phyloP scores from a whole-genome alignment of 148 eudicot genomes.

The Talinum fruticosum region DNA sequence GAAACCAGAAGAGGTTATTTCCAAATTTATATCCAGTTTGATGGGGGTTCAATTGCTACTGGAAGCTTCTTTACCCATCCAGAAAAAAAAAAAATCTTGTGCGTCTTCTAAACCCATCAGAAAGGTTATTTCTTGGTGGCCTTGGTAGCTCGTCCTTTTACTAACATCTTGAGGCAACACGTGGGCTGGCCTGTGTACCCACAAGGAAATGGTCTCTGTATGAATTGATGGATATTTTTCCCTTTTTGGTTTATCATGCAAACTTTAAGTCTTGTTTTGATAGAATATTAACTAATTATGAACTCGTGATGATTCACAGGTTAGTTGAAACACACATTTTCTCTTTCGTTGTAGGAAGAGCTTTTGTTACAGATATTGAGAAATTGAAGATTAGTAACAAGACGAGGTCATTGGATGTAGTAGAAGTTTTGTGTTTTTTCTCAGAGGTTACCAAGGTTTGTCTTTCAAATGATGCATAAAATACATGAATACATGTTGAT shows the following conservation, averaged over 20 bases:
- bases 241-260: background rate
- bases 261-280: background rate
- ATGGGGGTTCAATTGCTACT: too few species aligned
- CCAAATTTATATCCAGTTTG: background rate
- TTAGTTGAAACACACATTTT: constrained; percentile 97
- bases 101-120: background rate
- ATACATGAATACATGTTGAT: constrained; percentile 17
- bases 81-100: too few species aligned
- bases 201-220: background rate
- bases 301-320: constrained; percentile 54
- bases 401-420: constrained; percentile 79
- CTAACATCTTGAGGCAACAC: background rate
- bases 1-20: background rate
- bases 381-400: constrained; percentile 86
- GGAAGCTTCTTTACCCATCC: too few species aligned
- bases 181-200: background rate
- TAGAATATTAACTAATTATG: constrained; percentile 22
- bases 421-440: constrained; percentile 65
- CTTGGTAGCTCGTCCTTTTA: background rate
- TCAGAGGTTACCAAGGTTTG: constrained; percentile 76
- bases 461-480: constrained; percentile 9
- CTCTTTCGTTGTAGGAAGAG: constrained; percentile 99
- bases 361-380: constrained; percentile 97
- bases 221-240: background rate
- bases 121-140: background rate